Evolutionary conservation across 257 asterid genomes (phyloP).

Genomic region (Petunia secreta): DNA sequence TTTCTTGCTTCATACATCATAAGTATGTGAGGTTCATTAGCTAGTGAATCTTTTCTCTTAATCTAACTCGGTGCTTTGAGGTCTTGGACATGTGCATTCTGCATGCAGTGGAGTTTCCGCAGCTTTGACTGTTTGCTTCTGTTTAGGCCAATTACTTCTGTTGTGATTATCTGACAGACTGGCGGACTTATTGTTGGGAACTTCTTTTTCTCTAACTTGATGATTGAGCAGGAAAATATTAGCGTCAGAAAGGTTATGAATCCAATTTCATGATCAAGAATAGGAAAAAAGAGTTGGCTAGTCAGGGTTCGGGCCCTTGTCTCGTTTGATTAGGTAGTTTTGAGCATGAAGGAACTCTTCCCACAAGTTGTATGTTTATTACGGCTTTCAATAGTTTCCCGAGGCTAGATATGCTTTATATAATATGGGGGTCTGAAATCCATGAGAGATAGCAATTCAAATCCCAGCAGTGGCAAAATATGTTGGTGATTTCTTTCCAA

Average conservation of each 20-base stretch:
- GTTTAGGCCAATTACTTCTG: background rate
- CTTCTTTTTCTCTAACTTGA: conserved; percentile 21
- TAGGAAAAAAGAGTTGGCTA: background rate
- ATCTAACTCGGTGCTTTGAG: background rate
- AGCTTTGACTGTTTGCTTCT: background rate
- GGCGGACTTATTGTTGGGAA: background rate
- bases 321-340: background rate
- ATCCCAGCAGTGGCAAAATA: no score
- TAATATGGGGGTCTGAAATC: background rate
- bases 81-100: background rate
- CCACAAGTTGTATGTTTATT: background rate
- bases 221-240: conserved; percentile 4
- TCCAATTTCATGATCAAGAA: background rate
- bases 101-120: background rate
- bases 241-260: background rate
- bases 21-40: background rate
- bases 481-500: no score
- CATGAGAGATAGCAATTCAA: no score
- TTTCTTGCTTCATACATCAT: background rate
- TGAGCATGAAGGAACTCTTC: conserved; percentile 3
- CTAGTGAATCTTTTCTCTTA: background rate
- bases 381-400: background rate
- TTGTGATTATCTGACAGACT: background rate
- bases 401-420: background rate
- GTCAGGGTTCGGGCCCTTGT: background rate